Conservation (phyloP, 345 rosid genomes). For the Streptanthus diversifolius region DNA sequence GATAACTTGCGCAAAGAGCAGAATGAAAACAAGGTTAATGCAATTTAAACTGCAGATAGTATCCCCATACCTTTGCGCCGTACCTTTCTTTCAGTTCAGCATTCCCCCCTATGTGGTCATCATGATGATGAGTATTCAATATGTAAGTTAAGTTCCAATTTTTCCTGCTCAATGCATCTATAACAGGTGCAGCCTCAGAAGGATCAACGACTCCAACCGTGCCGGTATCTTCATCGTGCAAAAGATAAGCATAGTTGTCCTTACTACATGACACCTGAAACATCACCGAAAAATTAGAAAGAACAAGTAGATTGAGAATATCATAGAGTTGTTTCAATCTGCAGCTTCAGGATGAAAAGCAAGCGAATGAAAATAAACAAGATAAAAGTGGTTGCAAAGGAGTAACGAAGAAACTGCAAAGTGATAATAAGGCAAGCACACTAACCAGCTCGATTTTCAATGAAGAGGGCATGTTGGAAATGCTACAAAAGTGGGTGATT, state of each 20-base stretch:
- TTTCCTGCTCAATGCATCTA: constrained; percentile 77
- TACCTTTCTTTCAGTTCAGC: constrained; percentile 88
- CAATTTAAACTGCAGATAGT: background rate
- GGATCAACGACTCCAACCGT: constrained; percentile 99
- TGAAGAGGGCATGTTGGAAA: constrained; percentile 61
- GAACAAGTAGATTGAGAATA: background rate
- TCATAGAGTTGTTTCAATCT: background rate
- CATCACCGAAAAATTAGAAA: constrained; percentile 5
- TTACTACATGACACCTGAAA: constrained; percentile 85
- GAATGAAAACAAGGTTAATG: background rate
- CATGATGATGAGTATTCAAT: constrained; percentile 92
- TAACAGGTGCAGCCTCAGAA: constrained; percentile 78
- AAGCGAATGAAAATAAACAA: background rate
- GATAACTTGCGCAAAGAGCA: background rate
- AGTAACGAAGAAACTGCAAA: no score
- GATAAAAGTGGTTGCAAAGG: no score
- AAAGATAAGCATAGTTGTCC: constrained; percentile 91
- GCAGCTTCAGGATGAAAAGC: no score
- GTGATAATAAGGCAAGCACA: background rate
- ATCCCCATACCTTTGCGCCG: constrained; percentile 88
- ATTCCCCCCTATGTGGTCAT: constrained; percentile 91
- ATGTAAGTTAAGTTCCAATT: constrained; percentile 85
- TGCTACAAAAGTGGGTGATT: constrained; percentile 87
- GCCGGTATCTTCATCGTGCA: constrained; percentile 91
- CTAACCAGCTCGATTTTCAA: constrained; percentile 92